Evolutionary conservation across 257 asterid genomes (phyloP).

Genomic region (Rehmannia glutinosa): DNA sequence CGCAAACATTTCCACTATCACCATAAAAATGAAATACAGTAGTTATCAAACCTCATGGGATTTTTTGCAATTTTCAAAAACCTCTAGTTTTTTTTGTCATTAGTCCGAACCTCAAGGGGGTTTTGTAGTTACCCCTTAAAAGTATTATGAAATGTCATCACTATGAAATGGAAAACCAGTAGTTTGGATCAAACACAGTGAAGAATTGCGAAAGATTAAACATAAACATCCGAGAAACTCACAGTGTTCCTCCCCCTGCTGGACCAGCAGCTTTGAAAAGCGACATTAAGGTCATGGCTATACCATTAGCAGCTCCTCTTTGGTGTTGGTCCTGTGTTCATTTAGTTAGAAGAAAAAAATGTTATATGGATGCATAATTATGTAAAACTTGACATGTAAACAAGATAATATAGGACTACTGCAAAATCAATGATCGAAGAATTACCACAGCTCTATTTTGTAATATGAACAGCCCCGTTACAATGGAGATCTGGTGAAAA

Average conservation of each 20-base stretch:
- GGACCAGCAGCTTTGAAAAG: conserved; percentile 73
- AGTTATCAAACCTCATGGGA: too few species aligned
- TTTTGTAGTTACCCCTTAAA: too few species aligned
- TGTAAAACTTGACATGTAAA: background rate
- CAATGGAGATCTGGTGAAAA: conserved; percentile 57
- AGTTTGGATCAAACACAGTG: background rate
- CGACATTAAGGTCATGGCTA: conserved; percentile 73
- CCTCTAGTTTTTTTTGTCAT: too few species aligned
- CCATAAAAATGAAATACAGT: too few species aligned
- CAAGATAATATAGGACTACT: background rate
- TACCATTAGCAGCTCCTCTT: conserved; percentile 91
- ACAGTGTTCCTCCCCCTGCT: conserved; percentile 73
- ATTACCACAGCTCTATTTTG: conserved; percentile 88
- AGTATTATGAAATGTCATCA: too few species aligned
- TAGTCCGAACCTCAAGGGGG: too few species aligned
- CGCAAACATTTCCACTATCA: too few species aligned
- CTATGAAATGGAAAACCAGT: too few species aligned
- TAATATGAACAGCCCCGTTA: conserved; percentile 67
- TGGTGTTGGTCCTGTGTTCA: conserved; percentile 60
- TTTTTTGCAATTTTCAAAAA: too few species aligned
- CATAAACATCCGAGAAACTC: conserved; percentile 24
- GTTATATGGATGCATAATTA: background rate
- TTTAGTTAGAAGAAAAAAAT: background rate
- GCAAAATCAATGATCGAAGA: background rate
- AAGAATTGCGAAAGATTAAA: background rate